Evolutionary conservation across 2,329 filamentous ascomycete genomes (phyloP).

Genomic region (Sporothrix mexicana): DNA sequence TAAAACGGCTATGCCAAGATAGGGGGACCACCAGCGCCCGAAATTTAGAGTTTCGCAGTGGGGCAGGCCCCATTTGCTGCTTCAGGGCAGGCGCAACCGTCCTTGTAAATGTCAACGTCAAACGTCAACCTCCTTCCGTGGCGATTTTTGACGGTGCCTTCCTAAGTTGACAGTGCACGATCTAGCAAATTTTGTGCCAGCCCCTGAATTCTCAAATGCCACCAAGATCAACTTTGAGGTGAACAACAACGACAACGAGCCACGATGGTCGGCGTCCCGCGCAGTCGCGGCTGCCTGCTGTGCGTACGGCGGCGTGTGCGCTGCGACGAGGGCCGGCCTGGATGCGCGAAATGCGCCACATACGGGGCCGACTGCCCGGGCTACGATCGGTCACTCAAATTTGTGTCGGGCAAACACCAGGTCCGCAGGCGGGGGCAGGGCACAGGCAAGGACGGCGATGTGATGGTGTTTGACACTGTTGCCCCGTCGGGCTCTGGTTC

Average conservation of each 20-base stretch:
- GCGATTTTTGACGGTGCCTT: not conserved
- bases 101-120: not conserved
- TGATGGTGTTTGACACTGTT: too few relatives aligned
- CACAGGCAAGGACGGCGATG: not conserved
- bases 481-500: not conserved
- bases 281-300: constrained; percentile 49
- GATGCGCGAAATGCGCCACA: constrained; percentile 48
- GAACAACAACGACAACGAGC: too few relatives aligned
- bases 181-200: not conserved
- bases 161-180: not conserved
- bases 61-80: not conserved
- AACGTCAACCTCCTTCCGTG: not conserved
- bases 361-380: constrained; percentile 50
- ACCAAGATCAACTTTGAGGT: not conserved
- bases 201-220: not conserved
- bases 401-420: constrained; percentile 49
- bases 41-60: constrained; percentile 1
- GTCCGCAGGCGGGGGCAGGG: constrained; percentile 40
- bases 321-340: constrained; percentile 54
- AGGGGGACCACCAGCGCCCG: not conserved
- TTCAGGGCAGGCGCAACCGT: constrained; percentile 6
- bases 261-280: constrained; percentile 49
- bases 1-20: constrained; percentile 15
- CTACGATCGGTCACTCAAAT: constrained; percentile 50
- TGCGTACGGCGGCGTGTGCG: constrained; percentile 52